A percentile compares a stretch with the other conserved stretches of the same genome.
phyloP scores from a whole-genome alignment of 1,284 basidiomycete genomes.

The Sparassis latifolia region DNA sequence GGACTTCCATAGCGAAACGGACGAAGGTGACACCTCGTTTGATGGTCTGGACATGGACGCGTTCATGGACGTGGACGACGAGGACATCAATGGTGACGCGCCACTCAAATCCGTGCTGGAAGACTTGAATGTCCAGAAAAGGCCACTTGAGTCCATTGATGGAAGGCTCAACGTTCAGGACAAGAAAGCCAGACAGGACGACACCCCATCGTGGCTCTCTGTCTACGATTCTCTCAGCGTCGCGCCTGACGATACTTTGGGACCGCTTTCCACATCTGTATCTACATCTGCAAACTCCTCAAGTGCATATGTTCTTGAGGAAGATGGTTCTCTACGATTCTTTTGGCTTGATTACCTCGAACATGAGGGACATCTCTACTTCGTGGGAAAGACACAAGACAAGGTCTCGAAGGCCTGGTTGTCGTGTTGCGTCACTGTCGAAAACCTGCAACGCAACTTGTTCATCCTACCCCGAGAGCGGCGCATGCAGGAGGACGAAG shows the following conservation, averaged over 20 bases:
- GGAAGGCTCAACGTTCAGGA: constrained; percentile 14
- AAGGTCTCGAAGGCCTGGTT: no score
- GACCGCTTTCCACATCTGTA: constrained; percentile 8
- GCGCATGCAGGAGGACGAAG: constrained; percentile 31
- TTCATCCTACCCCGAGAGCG: constrained; percentile 50
- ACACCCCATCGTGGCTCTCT: constrained; percentile 66
- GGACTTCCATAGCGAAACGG: constrained; percentile 32
- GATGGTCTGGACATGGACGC: constrained; percentile 24
- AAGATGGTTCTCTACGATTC: no score
- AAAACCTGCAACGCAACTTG: constrained; percentile 36
- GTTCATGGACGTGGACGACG: constrained; percentile 39
- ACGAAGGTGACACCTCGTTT: no score
- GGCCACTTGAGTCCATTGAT: constrained; percentile 19
- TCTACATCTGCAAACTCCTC: constrained; percentile 15
- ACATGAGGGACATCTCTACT: constrained; percentile 66
- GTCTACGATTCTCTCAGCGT: constrained; percentile 69
- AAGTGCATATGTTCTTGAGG: constrained; percentile 57
- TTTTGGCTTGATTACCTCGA: constrained; percentile 10
- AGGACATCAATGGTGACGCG: constrained; percentile 9
- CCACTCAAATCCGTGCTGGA: constrained; percentile 6
- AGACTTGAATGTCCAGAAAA: constrained; percentile 20
- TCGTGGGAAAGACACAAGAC: constrained; percentile 60
- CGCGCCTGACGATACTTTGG: constrained; percentile 47
- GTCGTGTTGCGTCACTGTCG: no score
- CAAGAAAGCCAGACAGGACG: constrained; percentile 40